Evolutionary conservation across 2,329 filamentous ascomycete species (phyloP), one percentile per base, ranked within the genome.

Genomic region (Ophiobolus disseminans): DNA sequence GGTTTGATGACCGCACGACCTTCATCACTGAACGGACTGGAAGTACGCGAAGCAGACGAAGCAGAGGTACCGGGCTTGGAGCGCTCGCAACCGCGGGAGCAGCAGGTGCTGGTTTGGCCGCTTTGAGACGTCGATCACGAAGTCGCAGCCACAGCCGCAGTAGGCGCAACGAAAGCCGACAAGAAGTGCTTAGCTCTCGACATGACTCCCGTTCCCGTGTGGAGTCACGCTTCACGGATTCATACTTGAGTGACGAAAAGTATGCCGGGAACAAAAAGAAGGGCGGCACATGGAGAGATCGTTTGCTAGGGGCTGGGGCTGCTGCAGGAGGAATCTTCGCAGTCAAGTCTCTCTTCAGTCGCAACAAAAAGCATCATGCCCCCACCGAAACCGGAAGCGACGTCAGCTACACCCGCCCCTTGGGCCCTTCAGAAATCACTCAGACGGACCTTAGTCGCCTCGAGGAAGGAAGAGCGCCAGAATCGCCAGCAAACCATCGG

Each of bases 81-180:
- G 74, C 76, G 10, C 67, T 83, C 45, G 79, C 80, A 23, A 78
- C 76, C 26, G 83, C 80, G 5, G 81, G 83, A 17, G 80, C 80
- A 40, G 76, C 82, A 17, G 84, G 82, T 6, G 82, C 80, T 25
- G 85, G 82, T 19, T 63, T 86, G 42, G 82, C 82, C 50, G 80
- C 80, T 13, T 67, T 87, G 47, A 69, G 73, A 14, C 71, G 61
- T 55, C 63, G 68, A 51, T 77, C 75, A 30, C 68, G 74, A 49
- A 76, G 76, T 49, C 68, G 73, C 32, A 73, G 66, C 50, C 72
- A 65, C 17, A 57, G 60, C 50, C 72, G 66, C 17, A 57, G 60
- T 40, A 53, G 60, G 35, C 58, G 51, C 30, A 57, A 60, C 42
- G 64, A 56, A 43, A 62, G 52, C 48, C 60, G 53, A 55, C 65